Evolutionary conservation across 768 basidiomycete species (phyloP), one percentile per base, ranked within the genome.

Genomic region (Panaeolus papilionaceus): DNA sequence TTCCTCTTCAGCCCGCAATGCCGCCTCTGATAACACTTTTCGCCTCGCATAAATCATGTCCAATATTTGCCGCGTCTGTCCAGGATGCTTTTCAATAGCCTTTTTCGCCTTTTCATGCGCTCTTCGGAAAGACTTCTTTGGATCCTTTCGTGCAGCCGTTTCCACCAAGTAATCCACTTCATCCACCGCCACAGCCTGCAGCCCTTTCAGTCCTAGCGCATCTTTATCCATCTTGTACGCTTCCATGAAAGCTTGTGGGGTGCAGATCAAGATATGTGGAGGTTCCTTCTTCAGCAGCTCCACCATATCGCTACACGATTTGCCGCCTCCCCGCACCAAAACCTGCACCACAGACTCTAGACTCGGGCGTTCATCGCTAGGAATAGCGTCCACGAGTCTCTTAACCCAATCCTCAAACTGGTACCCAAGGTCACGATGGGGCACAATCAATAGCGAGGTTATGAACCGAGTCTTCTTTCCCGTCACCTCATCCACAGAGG

Each of bases 131-230:
- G 81, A 80, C 74, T 73, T 83, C 72, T 70, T 80, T 51, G 75
- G 77, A 65, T 77, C 76, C 67, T 79, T 82, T 67, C 73, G 75
- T 14, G 89, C 85, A 5, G 84, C 77, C 2, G 82, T 85, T 67
- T 85, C 86, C 64, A 94, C 80, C 45, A 93, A 79, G 75, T 89
- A 90, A 72, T 94, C 93, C 61, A 87, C 89, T 74, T 94, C 92
- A 70, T 94, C 92, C 65, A 93, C 87, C 40, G 89, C 88, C 61
- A 94, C 83, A 1, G 84, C 85, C 14, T 84, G 84, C 63, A 92
- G 77, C 62, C 76, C 77, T 6, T 75, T 71, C 61, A 91, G 68
- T 64, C 82, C 80, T 20, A 92, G 75, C 14, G 79, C 82, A 20
- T 78, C 71, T 0, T 81, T 71, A 58, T 87, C 83, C 64, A 76